Evolutionary conservation across 768 basidiomycete genomes (phyloP).

Genomic region (Mycena rosella): DNA sequence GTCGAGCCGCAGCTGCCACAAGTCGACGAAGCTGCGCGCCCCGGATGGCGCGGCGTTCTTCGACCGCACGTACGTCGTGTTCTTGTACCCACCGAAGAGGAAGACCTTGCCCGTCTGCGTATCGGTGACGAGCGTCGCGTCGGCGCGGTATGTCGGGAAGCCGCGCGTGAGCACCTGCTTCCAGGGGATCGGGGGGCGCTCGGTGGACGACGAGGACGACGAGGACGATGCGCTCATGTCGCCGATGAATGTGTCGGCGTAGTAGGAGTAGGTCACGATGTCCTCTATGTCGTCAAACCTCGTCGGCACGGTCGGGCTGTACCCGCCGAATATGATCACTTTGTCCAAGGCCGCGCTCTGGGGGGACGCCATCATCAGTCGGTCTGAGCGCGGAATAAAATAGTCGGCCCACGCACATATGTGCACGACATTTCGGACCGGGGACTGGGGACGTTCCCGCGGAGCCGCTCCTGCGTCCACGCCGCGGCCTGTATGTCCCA

Average conservation of each 20-base stretch:
- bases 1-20: conserved; percentile 31
- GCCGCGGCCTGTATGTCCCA: conserved; percentile 44
- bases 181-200: no score
- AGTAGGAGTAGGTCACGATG: conserved; percentile 52
- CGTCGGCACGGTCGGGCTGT: conserved; percentile 48
- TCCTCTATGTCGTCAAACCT: conserved; percentile 30
- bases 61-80: conserved; percentile 51
- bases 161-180: conserved; percentile 56
- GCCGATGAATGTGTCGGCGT: conserved; percentile 55
- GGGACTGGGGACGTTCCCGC: conserved; percentile 47
- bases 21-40: conserved; percentile 45
- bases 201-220: conserved; percentile 37
- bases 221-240: conserved; percentile 24
- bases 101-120: conserved; percentile 51
- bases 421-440: conserved; percentile 47
- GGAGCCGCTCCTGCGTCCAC: conserved; percentile 48
- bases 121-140: conserved; percentile 49
- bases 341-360: conserved; percentile 42
- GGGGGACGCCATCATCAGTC: not conserved
- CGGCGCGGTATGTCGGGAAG: conserved; percentile 57
- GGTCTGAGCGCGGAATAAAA: no score
- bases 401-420: conserved; percentile 29
- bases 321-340: conserved; percentile 56
- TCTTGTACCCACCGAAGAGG: conserved; percentile 57
- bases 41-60: conserved; percentile 33